Evolutionary conservation across 345 rosid genomes (phyloP), one percentile per base, ranked within the genome.

Genomic region (Moringa oleifera): DNA sequence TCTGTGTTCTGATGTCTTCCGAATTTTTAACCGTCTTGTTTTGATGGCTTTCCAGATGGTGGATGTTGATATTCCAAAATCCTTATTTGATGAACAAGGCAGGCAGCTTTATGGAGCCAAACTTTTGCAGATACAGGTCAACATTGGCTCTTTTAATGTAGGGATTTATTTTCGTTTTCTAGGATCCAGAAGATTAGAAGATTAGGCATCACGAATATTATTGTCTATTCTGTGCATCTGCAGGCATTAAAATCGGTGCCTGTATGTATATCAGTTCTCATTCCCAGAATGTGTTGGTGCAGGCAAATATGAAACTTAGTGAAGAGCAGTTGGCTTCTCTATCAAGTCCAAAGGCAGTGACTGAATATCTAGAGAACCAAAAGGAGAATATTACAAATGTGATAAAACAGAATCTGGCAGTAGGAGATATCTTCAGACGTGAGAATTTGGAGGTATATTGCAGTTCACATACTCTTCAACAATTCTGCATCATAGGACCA

Each of bases 71-170:
- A 75, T 90, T 70, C 96, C 98, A 59, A 85, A 57, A 69, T 86
- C 94, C 59, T 78, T 93, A 73, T 86, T 93, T 55, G 97, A 93
- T 76, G 98, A 93, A 73, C 95, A 90, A 88, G 97, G 97, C 46
- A 82, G 97, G 70, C 90, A 86, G 73, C 81, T 93, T 62, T 93
- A 93, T 66, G 98, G 96, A 71, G 83, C 97, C 65, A 81, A 76
- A 74, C 92, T 93, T 80, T 80, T 93, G 33, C 75, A 88, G 76
- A 76, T 90, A 51, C 98, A 90, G 96, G 98, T 81, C 61, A 53
- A 79, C 58, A 60, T 36, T 33, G 18, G 41, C 20, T 58, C 20
- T 58, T 53, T 63, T 19, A n/a, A n/a, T n/a, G 51, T 47, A 28
- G 5, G 33, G 33, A 28, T 28, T 8, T 47, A 47, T 47, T 47